phyloP scores from a whole-genome alignment of 2,329 filamentous ascomycete species.

The Dactylellina leptospora region DNA sequence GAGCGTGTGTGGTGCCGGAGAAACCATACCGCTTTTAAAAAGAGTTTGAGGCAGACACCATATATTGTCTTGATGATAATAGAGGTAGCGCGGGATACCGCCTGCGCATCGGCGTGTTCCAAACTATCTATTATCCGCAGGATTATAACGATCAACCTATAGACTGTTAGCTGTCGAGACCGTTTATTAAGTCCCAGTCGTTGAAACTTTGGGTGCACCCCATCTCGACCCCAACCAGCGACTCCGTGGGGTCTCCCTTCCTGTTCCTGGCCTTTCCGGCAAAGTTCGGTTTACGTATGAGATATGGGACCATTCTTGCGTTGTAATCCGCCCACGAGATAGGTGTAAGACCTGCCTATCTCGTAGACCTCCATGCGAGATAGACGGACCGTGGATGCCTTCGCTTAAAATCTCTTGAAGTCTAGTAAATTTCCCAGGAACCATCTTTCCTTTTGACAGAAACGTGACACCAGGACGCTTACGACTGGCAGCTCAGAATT shows the following conservation, averaged over 20 bases:
- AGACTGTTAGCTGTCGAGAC: conserved; percentile 20
- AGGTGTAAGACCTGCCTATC: conserved; percentile 44
- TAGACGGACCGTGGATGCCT: conserved; percentile 52
- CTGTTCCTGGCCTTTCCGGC: conserved; percentile 6
- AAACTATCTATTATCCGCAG: conserved; percentile 17
- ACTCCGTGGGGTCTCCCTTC: conserved; percentile 13
- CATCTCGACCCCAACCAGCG: neutral
- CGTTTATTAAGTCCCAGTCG: neutral
- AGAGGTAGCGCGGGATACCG: conserved; percentile 33
- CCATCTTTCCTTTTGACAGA: conserved; percentile 21
- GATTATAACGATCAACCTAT: conserved; percentile 22
- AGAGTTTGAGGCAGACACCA: conserved; percentile 8
- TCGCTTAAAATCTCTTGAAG: conserved; percentile 49
- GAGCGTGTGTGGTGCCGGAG: conserved; percentile 18
- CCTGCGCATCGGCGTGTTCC: conserved; percentile 21
- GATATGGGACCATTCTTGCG: conserved; percentile 36
- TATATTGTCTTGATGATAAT: conserved; percentile 1
- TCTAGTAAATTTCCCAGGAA: conserved; percentile 9
- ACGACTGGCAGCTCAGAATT: neutral
- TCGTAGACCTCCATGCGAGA: conserved; percentile 48
- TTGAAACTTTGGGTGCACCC: neutral
- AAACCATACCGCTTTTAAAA: too few species aligned
- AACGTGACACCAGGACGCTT: neutral
- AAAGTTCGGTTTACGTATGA: conserved; percentile 35
- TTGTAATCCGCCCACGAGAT: conserved; percentile 36